These are phyloP conservation scores for Paraphoma chrysanthemicola DNA, from an alignment of 2,329 filamentous ascomycete species.

Conservation along the genomic window DNA sequence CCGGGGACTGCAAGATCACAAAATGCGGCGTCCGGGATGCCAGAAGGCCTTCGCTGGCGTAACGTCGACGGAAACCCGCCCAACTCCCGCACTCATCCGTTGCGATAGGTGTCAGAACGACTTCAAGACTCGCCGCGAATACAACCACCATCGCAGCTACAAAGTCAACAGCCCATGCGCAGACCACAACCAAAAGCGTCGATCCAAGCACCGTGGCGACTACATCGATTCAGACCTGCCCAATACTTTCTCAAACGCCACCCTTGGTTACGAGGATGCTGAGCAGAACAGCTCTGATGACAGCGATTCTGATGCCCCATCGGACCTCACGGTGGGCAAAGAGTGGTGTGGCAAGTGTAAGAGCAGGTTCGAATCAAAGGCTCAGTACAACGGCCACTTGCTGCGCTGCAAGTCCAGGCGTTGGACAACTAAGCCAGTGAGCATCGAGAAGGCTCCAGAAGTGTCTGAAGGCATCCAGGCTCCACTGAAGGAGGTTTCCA, in stretches of 20 bases:
- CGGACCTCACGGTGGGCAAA: slow-evolving; percentile 6
- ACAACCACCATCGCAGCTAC: slow-evolving; percentile 17
- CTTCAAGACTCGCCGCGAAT: slow-evolving; percentile 13
- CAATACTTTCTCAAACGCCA: background rate
- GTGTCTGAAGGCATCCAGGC: background rate
- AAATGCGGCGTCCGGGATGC: slow-evolving; percentile 14
- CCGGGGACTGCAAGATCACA: slow-evolving; percentile 4
- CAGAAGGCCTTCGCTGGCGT: background rate
- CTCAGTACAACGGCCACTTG: slow-evolving; percentile 22
- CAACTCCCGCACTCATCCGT: background rate
- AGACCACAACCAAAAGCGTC: slow-evolving; percentile 14
- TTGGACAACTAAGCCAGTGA: background rate
- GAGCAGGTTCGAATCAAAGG: slow-evolving; percentile 21
- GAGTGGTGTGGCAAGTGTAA: slow-evolving; percentile 28
- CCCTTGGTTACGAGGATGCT: slow-evolving; percentile 6
- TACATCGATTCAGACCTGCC: slow-evolving; percentile 21
- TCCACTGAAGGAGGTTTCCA: background rate
- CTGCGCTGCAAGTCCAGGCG: slow-evolving; percentile 24
- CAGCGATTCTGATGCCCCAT: slow-evolving; percentile 4
- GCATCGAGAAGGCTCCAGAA: background rate
- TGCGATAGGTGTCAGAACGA: slow-evolving; percentile 19
- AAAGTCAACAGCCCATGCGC: slow-evolving; percentile 14
- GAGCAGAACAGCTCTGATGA: slow-evolving; percentile 1
- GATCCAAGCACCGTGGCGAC: slow-evolving; percentile 1
- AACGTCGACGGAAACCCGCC: background rate